These are phyloP conservation scores for Nannizzia gypsea DNA, from an alignment of 2,329 filamentous ascomycete species.

Conservation along the genomic window DNA sequence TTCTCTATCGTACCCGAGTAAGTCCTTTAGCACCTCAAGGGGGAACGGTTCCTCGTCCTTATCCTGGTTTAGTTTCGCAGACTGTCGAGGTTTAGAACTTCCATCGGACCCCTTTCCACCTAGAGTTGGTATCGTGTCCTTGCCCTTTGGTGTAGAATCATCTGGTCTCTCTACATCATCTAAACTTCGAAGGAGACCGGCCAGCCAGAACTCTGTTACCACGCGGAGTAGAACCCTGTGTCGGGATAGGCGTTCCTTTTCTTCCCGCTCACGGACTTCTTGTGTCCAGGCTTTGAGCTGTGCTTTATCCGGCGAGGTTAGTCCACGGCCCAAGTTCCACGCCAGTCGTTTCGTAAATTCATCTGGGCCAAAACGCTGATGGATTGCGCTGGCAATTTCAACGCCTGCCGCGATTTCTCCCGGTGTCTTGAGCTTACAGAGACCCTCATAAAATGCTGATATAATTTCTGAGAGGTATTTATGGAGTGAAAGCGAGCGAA, in stretches of 20 bases:
- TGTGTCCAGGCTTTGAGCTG: slow-evolving; percentile 64
- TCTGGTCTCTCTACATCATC: slow-evolving; percentile 56
- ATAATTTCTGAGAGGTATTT: slow-evolving; percentile 97
- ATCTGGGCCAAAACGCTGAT: slow-evolving; percentile 80
- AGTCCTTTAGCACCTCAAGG: slow-evolving; percentile 91
- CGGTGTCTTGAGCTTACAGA: slow-evolving; percentile 80
- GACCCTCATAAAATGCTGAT: slow-evolving; percentile 85
- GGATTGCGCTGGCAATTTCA: slow-evolving; percentile 86
- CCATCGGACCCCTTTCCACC: slow-evolving; percentile 39
- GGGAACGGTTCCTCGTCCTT: slow-evolving; percentile 82
- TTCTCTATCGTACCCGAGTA: slow-evolving; percentile 85
- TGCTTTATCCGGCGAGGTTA: slow-evolving; percentile 81
- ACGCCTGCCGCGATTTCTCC: slow-evolving; percentile 87
- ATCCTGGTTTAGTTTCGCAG: slow-evolving; percentile 45
- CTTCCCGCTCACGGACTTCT: slow-evolving; percentile 84
- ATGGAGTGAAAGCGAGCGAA: slow-evolving; percentile 78
- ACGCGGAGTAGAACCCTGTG: slow-evolving; percentile 80
- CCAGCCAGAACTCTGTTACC: slow-evolving; percentile 91
- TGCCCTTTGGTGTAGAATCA: slow-evolving; percentile 43
- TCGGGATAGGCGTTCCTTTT: slow-evolving; percentile 79
- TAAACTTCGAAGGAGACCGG: slow-evolving; percentile 73
- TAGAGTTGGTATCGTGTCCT: slow-evolving; percentile 36
- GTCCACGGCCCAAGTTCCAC: slow-evolving; percentile 82
- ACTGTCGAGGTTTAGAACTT: slow-evolving; percentile 51
- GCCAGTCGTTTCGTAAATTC: slow-evolving; percentile 88